Evolutionary conservation across 371 early-diverging fungal genomes (phyloP).

Genomic region (Modicella reniformis): DNA sequence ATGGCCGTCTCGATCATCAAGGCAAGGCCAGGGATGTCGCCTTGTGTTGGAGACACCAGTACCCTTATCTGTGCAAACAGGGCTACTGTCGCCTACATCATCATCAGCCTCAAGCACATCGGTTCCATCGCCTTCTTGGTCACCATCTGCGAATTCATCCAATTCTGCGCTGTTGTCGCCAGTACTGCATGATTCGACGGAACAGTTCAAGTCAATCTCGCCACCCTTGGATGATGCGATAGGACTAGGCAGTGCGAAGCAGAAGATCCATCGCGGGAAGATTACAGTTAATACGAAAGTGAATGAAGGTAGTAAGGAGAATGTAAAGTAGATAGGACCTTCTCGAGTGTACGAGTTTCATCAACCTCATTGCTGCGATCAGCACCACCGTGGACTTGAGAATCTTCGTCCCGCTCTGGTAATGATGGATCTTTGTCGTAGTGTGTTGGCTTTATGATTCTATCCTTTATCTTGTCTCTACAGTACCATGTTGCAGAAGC

Average conservation of each 20-base stretch:
- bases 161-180: slow-evolving; percentile 24
- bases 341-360: no score
- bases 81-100: slow-evolving; percentile 11
- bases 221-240: slow-evolving; percentile 23
- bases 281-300: slow-evolving; percentile 33
- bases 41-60: slow-evolving; percentile 2
- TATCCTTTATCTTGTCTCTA: no score
- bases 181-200: not conserved
- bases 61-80: slow-evolving; percentile 26
- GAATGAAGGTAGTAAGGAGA: slow-evolving; percentile 2
- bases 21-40: not conserved
- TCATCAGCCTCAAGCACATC: slow-evolving; percentile 17
- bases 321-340: not conserved
- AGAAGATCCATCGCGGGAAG: slow-evolving; percentile 23
- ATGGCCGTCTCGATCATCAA: slow-evolving; percentile 1
- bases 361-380: no score
- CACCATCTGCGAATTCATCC: slow-evolving; percentile 17
- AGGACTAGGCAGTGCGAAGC: not conserved
- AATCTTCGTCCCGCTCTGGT: no score
- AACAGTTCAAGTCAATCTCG: slow-evolving; percentile 31
- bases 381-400: no score
- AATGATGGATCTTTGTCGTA: no score
- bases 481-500: no score
- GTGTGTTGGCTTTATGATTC: no score
- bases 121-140: slow-evolving; percentile 26